Conservation (phyloP, 192 early-diverging fungal genomes). For the Backusella parvicylindrica region DNA sequence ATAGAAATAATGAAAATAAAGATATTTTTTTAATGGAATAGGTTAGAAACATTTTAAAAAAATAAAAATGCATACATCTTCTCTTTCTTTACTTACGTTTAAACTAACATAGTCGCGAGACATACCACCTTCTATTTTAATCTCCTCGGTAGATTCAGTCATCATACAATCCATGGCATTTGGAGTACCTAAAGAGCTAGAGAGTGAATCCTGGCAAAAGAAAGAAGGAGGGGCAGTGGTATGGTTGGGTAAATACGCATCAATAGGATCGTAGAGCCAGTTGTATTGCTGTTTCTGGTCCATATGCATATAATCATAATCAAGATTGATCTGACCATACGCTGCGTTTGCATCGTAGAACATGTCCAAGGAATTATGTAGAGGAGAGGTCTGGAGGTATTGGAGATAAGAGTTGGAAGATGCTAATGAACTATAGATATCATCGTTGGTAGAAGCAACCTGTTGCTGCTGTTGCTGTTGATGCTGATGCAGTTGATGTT, state of each 20-base stretch:
- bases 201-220: neutral
- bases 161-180: constrained; percentile 5
- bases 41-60: neutral
- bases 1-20: neutral
- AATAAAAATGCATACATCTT: neutral
- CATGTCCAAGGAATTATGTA: neutral
- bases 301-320: constrained; percentile 5
- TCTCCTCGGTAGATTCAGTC: constrained; percentile 1
- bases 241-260: constrained; percentile 8
- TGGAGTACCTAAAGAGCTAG: neutral
- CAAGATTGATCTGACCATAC: neutral
- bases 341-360: neutral
- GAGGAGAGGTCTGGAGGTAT: neutral
- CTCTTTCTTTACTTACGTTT: constrained; percentile 18
- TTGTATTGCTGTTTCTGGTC: constrained; percentile 10
- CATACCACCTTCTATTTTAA: constrained; percentile 17
- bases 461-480: neutral
- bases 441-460: neutral
- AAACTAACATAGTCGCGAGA: constrained; percentile 23
- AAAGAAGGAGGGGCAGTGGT: neutral
- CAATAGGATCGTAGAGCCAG: constrained; percentile 21
- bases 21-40: neutral
- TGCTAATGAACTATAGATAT: constrained; percentile 8
- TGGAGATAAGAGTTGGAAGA: constrained; percentile 1
- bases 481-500: neutral